phyloP scores from a whole-genome alignment of 2,329 filamentous ascomycete genomes.

The Microthyrium microscopicum region DNA sequence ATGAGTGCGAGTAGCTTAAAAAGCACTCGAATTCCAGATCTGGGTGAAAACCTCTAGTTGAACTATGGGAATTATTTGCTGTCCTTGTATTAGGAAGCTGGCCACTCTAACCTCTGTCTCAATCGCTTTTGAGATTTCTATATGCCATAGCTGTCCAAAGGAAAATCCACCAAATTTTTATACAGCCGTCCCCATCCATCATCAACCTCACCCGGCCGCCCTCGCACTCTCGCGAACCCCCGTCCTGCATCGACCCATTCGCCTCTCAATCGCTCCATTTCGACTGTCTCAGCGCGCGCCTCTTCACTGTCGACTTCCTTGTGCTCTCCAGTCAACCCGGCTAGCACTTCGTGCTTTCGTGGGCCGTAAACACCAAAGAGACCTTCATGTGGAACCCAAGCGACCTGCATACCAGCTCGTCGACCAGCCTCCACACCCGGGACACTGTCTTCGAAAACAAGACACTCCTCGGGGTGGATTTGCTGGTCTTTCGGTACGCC shows the following conservation, averaged over 20 bases:
- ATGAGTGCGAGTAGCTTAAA: too few species aligned
- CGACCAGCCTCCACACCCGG: constrained; percentile 82
- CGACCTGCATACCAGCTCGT: constrained; percentile 82
- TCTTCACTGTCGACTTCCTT: constrained; percentile 32
- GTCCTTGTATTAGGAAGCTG: too few species aligned
- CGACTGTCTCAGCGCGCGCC: constrained; percentile 20
- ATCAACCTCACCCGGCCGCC: constrained; percentile 35
- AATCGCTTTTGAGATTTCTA: too few species aligned
- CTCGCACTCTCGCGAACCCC: constrained; percentile 24
- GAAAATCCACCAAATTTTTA: constrained; percentile 39
- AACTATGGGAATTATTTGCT: too few species aligned
- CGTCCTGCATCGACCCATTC: constrained; percentile 20
- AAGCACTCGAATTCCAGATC: too few species aligned
- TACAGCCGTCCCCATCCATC: constrained; percentile 44
- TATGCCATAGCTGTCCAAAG: constrained; percentile 44
- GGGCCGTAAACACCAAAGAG: constrained; percentile 61
- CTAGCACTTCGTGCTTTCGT: constrained; percentile 65
- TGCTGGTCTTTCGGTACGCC: constrained; percentile 40
- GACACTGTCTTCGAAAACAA: constrained; percentile 93
- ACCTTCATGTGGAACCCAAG: constrained; percentile 79
- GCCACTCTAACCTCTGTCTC: too few species aligned
- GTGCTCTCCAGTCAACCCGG: constrained; percentile 60
- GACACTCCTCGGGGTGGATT: constrained; percentile 68
- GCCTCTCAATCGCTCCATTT: constrained; percentile 20
- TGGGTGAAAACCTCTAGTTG: too few species aligned